A percentile compares a stretch with the other conserved stretches of the same genome.
Conservation (phyloP, 805 yeast species). For the Cyberlindnera americana region DNA sequence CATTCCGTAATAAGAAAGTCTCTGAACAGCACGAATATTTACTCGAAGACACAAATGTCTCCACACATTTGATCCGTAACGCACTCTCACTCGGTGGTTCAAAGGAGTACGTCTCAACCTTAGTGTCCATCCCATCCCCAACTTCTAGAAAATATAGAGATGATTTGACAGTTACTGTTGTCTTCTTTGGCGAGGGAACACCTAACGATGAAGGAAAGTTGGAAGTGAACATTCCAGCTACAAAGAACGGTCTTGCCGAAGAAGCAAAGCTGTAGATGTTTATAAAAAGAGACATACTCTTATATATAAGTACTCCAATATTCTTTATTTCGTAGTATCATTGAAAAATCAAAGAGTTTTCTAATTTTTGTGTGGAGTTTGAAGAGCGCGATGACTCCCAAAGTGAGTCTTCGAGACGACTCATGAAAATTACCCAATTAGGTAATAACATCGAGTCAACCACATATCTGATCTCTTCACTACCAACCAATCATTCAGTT, state of each 20-base stretch:
- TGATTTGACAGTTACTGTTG: constrained; percentile 93
- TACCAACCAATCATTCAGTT: too few species aligned
- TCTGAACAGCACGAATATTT: constrained; percentile 40
- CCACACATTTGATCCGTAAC: constrained; percentile 91
- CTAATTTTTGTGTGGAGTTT: neutral
- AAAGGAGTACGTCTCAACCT: constrained; percentile 81
- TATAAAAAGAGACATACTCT: too few species aligned
- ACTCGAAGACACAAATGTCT: constrained; percentile 80
- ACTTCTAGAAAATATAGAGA: constrained; percentile 89
- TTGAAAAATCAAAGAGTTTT: too few species aligned
- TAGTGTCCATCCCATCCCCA: constrained; percentile 89
- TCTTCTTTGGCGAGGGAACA: constrained; percentile 71
- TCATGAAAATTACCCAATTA: neutral
- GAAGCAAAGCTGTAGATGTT: constrained; percentile 10
- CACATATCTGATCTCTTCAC: too few species aligned
- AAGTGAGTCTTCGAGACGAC: neutral
- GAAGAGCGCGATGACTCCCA: neutral
- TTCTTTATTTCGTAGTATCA: too few species aligned
- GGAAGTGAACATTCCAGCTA: constrained; percentile 54
- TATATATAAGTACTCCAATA: too few species aligned
- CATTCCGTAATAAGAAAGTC: constrained; percentile 54
- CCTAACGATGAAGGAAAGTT: constrained; percentile 38
- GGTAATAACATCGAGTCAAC: too few species aligned
- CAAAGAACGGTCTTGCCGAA: constrained; percentile 46
- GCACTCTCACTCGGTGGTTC: constrained; percentile 89